Conservation (phyloP, 2,329 filamentous ascomycete species). For the Aspergillus arachidicola region DNA sequence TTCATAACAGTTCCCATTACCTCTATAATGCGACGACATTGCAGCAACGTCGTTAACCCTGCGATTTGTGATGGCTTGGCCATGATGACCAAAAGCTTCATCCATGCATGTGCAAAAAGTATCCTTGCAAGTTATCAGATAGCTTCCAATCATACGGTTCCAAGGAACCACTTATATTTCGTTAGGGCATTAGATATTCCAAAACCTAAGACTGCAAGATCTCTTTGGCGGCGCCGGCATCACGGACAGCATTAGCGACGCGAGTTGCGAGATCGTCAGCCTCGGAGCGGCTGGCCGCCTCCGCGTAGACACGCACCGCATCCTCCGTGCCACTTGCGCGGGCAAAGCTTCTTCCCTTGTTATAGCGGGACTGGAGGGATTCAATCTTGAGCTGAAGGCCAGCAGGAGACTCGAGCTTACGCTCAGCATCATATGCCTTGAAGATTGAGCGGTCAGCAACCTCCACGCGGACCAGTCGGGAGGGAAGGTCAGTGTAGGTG, state of each 20-base stretch:
- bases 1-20: conserved; percentile 19
- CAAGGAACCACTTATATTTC: not conserved
- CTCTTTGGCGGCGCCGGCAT: conserved; percentile 45
- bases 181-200: not conserved
- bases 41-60: not conserved
- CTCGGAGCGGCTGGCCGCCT: conserved; percentile 85
- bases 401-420: conserved; percentile 76
- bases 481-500: conserved; percentile 92
- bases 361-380: conserved; percentile 84
- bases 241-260: conserved; percentile 74
- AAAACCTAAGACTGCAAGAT: conserved; percentile 15
- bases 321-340: conserved; percentile 95
- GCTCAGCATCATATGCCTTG: conserved; percentile 88
- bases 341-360: conserved; percentile 85
- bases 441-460: conserved; percentile 87
- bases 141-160: not conserved
- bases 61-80: not conserved
- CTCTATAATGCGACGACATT: conserved; percentile 16
- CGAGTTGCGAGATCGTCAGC: conserved; percentile 87
- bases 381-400: conserved; percentile 87
- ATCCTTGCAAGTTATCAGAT: not conserved
- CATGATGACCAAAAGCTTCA: not conserved
- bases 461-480: conserved; percentile 90
- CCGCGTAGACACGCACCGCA: conserved; percentile 92
- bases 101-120: not conserved